Evolutionary conservation across 2,329 filamentous ascomycete genomes (phyloP).

Genomic region (Nemania bipapillata): DNA sequence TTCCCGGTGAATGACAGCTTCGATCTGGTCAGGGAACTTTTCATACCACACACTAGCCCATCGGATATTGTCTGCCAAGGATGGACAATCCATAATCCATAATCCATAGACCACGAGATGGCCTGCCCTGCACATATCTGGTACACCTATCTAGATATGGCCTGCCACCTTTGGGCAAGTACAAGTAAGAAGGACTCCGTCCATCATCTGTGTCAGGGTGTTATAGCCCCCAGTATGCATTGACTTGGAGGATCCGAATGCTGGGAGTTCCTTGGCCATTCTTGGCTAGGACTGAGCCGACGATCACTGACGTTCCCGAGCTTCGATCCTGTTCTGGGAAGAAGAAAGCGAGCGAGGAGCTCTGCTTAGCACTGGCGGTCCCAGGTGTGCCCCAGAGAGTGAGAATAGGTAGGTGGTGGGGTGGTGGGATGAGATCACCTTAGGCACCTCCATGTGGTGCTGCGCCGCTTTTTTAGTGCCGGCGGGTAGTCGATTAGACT

Average conservation of each 20-base stretch:
- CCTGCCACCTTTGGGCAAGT: background rate
- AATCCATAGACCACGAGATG: background rate
- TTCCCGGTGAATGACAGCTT: background rate
- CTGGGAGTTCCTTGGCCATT: conserved; percentile 12
- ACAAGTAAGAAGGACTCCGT: background rate
- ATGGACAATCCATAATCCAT: background rate
- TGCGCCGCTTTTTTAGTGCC: conserved; percentile 14
- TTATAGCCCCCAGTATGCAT: conserved; percentile 9
- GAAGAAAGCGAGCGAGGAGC: background rate
- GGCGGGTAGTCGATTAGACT: background rate
- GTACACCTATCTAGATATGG: background rate
- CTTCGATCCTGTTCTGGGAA: background rate
- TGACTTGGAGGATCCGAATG: conserved; percentile 32
- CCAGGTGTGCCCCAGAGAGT: background rate
- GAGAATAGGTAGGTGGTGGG: background rate
- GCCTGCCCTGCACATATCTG: background rate
- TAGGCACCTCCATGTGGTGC: background rate
- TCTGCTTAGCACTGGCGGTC: conserved; percentile 1
- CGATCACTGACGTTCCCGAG: conserved; percentile 10
- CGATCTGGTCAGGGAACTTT: background rate
- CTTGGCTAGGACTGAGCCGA: conserved; percentile 15
- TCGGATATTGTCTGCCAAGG: background rate
- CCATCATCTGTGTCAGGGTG: conserved; percentile 7
- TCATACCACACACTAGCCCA: no score
- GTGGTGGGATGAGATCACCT: conserved; percentile 9